Evolutionary conservation across 2,329 filamentous ascomycete genomes (phyloP).

Genomic region (Penicillium sp.): DNA sequence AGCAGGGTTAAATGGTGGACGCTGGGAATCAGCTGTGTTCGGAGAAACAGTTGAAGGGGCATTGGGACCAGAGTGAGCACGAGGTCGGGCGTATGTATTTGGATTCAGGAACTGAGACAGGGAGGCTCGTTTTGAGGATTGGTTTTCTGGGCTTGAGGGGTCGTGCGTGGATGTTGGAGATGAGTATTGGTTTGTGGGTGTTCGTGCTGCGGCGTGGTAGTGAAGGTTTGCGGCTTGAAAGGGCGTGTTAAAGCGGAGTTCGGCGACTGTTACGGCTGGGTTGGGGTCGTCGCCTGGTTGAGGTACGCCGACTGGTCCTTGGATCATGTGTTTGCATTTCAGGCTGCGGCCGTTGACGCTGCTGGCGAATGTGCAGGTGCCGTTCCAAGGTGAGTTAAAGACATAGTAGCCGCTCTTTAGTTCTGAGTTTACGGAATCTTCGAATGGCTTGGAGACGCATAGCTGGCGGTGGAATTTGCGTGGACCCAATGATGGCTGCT

Average conservation of each 20-base stretch:
- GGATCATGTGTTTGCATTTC: slow-evolving; percentile 72
- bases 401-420: slow-evolving; percentile 59
- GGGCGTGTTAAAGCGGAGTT: slow-evolving; percentile 87
- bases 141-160: slow-evolving; percentile 9
- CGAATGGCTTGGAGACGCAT: slow-evolving; percentile 31
- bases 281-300: slow-evolving; percentile 17
- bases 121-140: slow-evolving; percentile 30
- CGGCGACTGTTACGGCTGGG: slow-evolving; percentile 64
- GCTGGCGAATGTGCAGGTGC: slow-evolving; percentile 81
- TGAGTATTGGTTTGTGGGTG: slow-evolving; percentile 14
- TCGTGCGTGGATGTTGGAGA: slow-evolving; percentile 17
- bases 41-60: slow-evolving; percentile 9
- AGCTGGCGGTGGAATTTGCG: slow-evolving; percentile 36
- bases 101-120: slow-evolving; percentile 35
- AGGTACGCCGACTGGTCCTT: slow-evolving; percentile 28
- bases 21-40: slow-evolving; percentile 16
- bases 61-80: slow-evolving; percentile 28
- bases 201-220: slow-evolving; percentile 16
- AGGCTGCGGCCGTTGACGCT: slow-evolving; percentile 73
- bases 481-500: slow-evolving; percentile 12
- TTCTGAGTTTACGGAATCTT: slow-evolving; percentile 11
- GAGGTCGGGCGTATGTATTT: slow-evolving; percentile 27
- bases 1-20: slow-evolving; percentile 33
- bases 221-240: slow-evolving; percentile 45
- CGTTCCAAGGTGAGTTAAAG: slow-evolving; percentile 84